Evolutionary conservation across 495 filamentous ascomycete genomes (phyloP), one percentile per base, ranked within the genome.

Genomic region (Opeltia flavorubescens): DNA sequence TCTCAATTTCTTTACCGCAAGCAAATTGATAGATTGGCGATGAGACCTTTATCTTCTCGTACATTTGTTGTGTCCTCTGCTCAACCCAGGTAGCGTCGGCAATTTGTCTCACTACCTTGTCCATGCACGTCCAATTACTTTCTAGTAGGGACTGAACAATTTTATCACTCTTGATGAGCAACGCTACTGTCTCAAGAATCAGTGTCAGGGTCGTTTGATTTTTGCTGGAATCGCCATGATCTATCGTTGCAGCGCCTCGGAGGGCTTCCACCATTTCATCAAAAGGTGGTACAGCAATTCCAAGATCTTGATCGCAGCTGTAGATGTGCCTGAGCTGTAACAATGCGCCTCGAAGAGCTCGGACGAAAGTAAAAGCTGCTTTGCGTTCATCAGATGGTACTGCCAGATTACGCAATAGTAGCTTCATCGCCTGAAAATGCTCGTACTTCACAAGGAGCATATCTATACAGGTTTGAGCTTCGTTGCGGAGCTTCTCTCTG

Each of bases 401-500:
- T 18, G 34, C 15, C 4, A 36, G 34, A 17, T 17, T 36, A 18
- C 34, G 34, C 34, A 52, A 38, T 8, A 52, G 41, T 33, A 44
- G 13, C 3, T 31, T 28, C 23, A 33, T 49, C 3, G 46, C 36
- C 15, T 13, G 34, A 17, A 20, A 25, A 25, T 30, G 38, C 26
- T 39, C 24, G 11, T 11, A 28, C 11, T 36, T 28, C 29, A 4
- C 24, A 27, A 50, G 30, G 24, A 53, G 34, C 11, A 47, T 43
- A 17, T 25, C 30, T 1, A 52, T 44, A 43, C 38, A 44, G 11
- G 9, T 23, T 40, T 33, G 20, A 43, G 25, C 15, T 30, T 20
- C n/a, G 43, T 28, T 20, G 40, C 50, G 30, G 47, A 30, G 17
- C 20, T 53, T 1, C 25, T 42, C 15, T 40, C 29, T 33, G 25